These are phyloP conservation scores for Scleromitrula shiraiana DNA, from an alignment of 2,329 filamentous ascomycete genomes.

Conservation along the genomic window DNA sequence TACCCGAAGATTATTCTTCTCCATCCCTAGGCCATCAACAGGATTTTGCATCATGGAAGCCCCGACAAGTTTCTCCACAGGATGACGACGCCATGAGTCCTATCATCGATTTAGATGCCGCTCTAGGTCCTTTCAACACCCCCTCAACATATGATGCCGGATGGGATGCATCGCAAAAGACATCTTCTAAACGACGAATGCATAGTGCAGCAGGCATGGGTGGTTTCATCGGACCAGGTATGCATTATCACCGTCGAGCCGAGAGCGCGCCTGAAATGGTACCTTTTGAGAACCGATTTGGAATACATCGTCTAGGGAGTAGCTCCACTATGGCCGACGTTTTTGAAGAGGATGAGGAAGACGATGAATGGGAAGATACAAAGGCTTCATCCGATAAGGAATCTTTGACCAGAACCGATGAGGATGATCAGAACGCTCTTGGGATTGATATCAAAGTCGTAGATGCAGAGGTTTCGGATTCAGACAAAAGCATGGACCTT, in stretches of 20 bases:
- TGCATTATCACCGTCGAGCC: constrained; percentile 69
- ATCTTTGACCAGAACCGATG: constrained; percentile 29
- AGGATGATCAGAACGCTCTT: constrained; percentile 30
- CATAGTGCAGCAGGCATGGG: constrained; percentile 70
- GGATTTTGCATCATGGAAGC: constrained; percentile 32
- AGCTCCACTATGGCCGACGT: constrained; percentile 76
- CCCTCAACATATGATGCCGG: constrained; percentile 55
- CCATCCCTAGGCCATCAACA: constrained; percentile 19
- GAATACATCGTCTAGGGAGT: constrained; percentile 51
- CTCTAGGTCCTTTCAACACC: constrained; percentile 85
- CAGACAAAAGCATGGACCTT: constrained; percentile 36
- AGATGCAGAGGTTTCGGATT: constrained; percentile 34
- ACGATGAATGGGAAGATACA: constrained; percentile 37
- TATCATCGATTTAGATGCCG: constrained; percentile 91
- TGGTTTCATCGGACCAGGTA: constrained; percentile 59
- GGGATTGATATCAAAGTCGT: constrained; percentile 39
- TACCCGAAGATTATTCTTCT: constrained; percentile 6
- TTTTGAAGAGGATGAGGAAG: constrained; percentile 73
- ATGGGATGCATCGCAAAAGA: constrained; percentile 58
- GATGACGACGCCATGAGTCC: constrained; percentile 63
- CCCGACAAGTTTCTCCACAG: constrained; percentile 31
- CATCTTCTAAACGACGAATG: constrained; percentile 56
- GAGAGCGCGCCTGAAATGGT: constrained; percentile 65
- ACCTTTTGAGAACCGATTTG: constrained; percentile 59
- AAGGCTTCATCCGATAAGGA: constrained; percentile 29